Evolutionary conservation across 148 eudicot species (phyloP), one percentile per base, ranked within the genome.

Genomic region (Persicaria tinctoria): DNA sequence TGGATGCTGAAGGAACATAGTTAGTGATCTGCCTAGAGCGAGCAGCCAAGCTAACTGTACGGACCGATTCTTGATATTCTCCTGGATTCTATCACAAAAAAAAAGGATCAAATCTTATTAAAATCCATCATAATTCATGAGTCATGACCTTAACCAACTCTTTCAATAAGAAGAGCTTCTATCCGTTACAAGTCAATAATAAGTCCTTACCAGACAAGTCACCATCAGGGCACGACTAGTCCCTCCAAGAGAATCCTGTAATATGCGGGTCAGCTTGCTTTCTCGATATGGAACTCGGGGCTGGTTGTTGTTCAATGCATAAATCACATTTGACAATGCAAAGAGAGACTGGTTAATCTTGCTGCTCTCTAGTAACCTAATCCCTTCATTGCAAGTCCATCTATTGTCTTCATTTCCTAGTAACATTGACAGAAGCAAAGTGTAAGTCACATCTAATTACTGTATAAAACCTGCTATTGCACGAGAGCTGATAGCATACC

Each of bases 221-320:
- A 95, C 86, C 99, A 95, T 92, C 51, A 95, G 73, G 53, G 99
- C 89, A 79, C 77, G 92, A 60, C 91, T 90, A 74, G 87, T 90
- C 75, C 96, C 94, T 73, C 99, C 99, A 68, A 95, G 99, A 63
- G 98, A 94, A 83, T 90, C 97, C 75, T 94, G 97, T 70, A 94
- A 74, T 74, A 94, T 87, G n/a, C 98, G 90, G n/a, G 98, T 94
- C 79, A 94, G 76, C 79, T 92, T 94, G 89, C 89, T 94, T 77
- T 94, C 98, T 81, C 98, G 79, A 63, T 90, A 94, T 17, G 98
- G 97, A 66, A 95, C 78, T 82, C 97, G 81, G 6, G 85, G 68
- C 72, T 83, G 79, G 75, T 83, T 87, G 81, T 90, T 95, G 50
- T 95, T 95, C 49, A 92, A 86, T 44, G 99, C 99, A 74, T 87